Percentiles rank a stretch among this genome's conserved stretches.
Conservation (phyloP, 192 early-diverging fungal species). For the Backusella parvicylindrica region DNA sequence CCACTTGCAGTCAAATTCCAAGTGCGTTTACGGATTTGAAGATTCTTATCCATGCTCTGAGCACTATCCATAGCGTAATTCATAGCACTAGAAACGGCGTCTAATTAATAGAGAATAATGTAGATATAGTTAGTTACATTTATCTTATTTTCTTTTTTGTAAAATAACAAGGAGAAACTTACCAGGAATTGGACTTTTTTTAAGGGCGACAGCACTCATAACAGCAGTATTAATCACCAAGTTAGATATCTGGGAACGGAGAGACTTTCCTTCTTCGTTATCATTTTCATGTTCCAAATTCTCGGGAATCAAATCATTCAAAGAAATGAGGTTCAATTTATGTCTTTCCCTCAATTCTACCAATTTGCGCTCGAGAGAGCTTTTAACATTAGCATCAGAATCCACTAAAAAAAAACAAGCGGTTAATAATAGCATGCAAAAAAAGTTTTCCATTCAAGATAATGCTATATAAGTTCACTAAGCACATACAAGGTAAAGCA, state of each 20-base stretch:
- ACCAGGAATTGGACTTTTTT: slow-evolving; percentile 49
- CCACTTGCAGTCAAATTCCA: slow-evolving; percentile 44
- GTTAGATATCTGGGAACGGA: slow-evolving; percentile 8
- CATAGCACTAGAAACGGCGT: slow-evolving; percentile 38
- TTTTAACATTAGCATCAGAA: slow-evolving; percentile 8
- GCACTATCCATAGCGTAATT: slow-evolving; percentile 36
- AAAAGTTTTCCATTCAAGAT: not conserved
- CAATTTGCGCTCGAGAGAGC: slow-evolving; percentile 13
- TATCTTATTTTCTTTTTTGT: too few relatives aligned
- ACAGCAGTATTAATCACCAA: slow-evolving; percentile 45
- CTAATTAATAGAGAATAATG: not conserved
- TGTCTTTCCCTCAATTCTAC: slow-evolving; percentile 13
- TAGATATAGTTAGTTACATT: not conserved
- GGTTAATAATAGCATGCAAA: not conserved
- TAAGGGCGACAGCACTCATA: slow-evolving; percentile 42
- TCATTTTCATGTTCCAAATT: not conserved
- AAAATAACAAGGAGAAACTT: not conserved
- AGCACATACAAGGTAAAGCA: slow-evolving; percentile 17
- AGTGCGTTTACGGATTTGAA: slow-evolving; percentile 45
- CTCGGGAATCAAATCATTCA: not conserved
- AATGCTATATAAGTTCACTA: not conserved
- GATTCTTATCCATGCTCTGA: slow-evolving; percentile 40
- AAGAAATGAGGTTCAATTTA: slow-evolving; percentile 4
- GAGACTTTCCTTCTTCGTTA: not conserved
- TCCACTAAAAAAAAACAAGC: slow-evolving; percentile 11